Base-by-base conservation (phyloP, 345 rosid species). In the Ailanthus altissimus region DNA sequence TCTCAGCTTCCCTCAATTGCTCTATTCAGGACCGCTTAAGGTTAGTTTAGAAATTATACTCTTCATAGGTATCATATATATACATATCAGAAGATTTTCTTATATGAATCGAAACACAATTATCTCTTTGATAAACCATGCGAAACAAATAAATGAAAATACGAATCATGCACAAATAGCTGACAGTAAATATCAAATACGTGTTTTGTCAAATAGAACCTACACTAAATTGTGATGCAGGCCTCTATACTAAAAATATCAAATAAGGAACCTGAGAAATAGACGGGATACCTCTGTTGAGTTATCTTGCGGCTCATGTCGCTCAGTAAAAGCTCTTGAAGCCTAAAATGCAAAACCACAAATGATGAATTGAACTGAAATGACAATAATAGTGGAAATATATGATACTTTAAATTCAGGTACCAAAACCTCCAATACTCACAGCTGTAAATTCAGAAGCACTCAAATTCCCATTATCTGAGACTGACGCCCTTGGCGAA, bases 401-500 rank as follows among this genome's bases (percentile, higher is more conserved):
- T 1, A 54, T 53, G 13, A 67, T 8, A 13, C 26, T 38, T 51
- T 14, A 43, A 45, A 70, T 6, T 53, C 49, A 40, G 20, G 56
- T 45, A 78, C 62, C 51, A 63, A 65, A 25, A 72, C 70, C 67
- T 58, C 60, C 68, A 74, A 69, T 26, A 88, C 93, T 87, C 74
- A 92, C 98, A 71, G 85, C 76, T 60, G 91, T 18, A 64, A 75
- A 84, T 53, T 92, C 98, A 46, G 92, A 72, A 77, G 69, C 79
- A 67, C 69, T 81, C 68, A 77, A 67, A 72, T 61, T 80, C 51
- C 93, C 89, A 68, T 84, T 86, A 64, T 90, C 97, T 0, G 93
- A 91, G 13, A 91, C 78, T 12, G 97, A 90, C 58, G 87, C 88
- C 66, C 89, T 86, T 4, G 97, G 98, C 2, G 96, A 86, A 77